phyloP scores from a whole-genome alignment of 2,329 filamentous ascomycete genomes.

The Monosporascus sp. region DNA sequence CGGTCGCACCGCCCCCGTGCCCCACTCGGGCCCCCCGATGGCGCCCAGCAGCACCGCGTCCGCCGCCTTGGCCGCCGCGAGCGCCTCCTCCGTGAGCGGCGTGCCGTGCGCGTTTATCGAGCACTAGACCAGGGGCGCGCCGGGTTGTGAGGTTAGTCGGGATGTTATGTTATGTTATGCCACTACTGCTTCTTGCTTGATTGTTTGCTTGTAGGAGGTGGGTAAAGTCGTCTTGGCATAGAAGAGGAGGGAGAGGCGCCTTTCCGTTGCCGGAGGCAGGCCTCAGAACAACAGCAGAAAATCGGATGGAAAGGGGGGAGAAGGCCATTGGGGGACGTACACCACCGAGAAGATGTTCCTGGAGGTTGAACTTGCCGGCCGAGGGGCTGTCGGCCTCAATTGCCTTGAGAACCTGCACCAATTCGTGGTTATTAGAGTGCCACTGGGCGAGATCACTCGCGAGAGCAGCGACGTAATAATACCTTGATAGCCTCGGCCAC shows the following conservation, averaged over 20 bases:
- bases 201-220: no score
- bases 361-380: constrained; percentile 75
- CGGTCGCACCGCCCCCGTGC: constrained; percentile 78
- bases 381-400: constrained; percentile 68
- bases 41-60: constrained; percentile 89
- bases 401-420: constrained; percentile 64
- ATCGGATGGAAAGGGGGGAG: not conserved
- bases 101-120: constrained; percentile 80
- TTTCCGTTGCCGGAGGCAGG: no score
- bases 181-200: no score
- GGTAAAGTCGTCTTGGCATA: no score
- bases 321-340: constrained; percentile 28
- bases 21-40: constrained; percentile 96
- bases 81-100: constrained; percentile 77
- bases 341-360: constrained; percentile 86
- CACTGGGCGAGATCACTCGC: not conserved
- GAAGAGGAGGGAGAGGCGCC: no score
- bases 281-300: not conserved
- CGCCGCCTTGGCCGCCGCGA: constrained; percentile 75
- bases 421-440: not conserved
- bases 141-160: not conserved
- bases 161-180: no score
- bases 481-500: constrained; percentile 83
- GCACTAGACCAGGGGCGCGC: constrained; percentile 46
- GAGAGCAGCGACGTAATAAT: constrained; percentile 11